Evolutionary conservation across 768 basidiomycete species (phyloP).

Genomic region (Boletales sp.): DNA sequence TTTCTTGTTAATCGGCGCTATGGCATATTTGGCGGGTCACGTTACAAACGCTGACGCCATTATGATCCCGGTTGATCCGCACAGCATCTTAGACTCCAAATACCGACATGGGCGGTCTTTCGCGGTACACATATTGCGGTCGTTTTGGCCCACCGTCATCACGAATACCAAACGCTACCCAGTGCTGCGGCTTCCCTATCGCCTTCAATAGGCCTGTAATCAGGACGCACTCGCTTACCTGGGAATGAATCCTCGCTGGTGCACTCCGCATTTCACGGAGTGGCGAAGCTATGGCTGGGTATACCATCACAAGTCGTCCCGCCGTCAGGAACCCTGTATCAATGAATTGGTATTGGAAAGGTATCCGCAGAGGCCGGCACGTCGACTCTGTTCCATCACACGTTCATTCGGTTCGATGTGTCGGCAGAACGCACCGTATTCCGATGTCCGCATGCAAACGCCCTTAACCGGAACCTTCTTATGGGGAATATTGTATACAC

Average conservation of each 20-base stretch:
- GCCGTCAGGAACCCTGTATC: neutral
- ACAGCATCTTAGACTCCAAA: neutral
- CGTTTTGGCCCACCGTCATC: neutral
- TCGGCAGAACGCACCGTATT: neutral
- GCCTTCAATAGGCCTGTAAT: neutral
- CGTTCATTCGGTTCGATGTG: neutral
- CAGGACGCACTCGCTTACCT: too few relatives aligned
- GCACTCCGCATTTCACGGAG: constrained; percentile 6
- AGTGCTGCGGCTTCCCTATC: neutral
- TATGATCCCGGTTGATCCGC: neutral
- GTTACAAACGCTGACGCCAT: neutral
- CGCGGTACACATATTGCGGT: neutral
- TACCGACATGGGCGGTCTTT: neutral
- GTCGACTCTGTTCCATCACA: neutral
- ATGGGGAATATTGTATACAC: neutral
- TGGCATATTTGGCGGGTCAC: neutral
- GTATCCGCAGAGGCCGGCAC: neutral
- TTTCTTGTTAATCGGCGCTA: constrained; percentile 1
- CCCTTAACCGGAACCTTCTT: neutral
- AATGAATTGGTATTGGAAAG: constrained; percentile 1
- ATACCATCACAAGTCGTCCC: constrained; percentile 1
- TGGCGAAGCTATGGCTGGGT: constrained; percentile 1
- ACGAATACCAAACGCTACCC: neutral
- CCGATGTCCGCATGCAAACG: neutral
- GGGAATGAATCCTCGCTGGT: neutral